Evolutionary conservation across 2,329 filamentous ascomycete species (phyloP), one percentile per base, ranked within the genome.

Genomic region (Alternaria sp.): DNA sequence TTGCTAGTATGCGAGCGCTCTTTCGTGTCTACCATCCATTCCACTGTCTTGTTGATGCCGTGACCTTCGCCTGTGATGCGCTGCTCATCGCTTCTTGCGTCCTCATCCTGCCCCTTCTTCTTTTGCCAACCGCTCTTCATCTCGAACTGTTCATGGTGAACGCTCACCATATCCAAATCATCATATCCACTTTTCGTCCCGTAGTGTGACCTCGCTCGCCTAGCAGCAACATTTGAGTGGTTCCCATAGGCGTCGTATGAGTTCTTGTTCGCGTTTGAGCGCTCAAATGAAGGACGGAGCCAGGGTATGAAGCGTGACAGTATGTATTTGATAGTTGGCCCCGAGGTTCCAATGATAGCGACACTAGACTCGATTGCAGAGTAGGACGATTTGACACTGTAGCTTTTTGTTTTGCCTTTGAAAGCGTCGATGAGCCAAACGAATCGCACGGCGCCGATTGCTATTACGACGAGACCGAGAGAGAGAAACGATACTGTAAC

Each of bases 31-130:
- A 72, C 62, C 5, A 57, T 67, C 71, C 69, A 71, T 26, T 72
- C 67, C 15, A 74, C 69, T 13, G 64, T 74, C 58, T 72, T 72
- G 7, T 64, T 51, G 40, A 74, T 74, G 4, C 69, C 69, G 6
- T 44, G 30, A 5, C 30, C 30, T 36, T 36, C 23, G 8, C 57
- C 57, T 13, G 61, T 62, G 5, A 69, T 70, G 12, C 54, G 54
- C 43, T 69, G 68, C 61, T 72, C 69, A 54, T 74, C 71, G 19
- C 65, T 71, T 12, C 66, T 57, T 26, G 64, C 66, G 61, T 72
- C 68, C 2, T 51, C 51, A 51, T 62, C 51, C 23, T 23, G 46
- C 21, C 62, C 57, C 12, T 12, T 36, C n/a, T 50, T 50, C 61
- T 63, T 68, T 21, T 51, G 51, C 69, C 69, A 69, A 23, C 65